Evolutionary conservation across 140 eudicot genomes (phyloP).

Genomic region (Cichorium intybus): DNA sequence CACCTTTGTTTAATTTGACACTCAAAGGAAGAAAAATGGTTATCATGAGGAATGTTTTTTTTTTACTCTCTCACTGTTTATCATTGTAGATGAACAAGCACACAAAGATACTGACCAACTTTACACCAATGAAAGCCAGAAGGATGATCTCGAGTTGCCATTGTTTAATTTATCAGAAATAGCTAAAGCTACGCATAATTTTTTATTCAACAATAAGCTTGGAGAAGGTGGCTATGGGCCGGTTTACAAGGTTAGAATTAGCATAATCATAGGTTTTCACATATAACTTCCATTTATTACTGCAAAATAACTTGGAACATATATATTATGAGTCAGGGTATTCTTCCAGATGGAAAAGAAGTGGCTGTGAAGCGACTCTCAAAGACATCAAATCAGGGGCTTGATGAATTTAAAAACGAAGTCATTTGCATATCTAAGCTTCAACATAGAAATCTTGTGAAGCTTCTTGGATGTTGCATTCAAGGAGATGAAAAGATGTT

Average conservation of each 20-base stretch:
- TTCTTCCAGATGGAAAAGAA: slow-evolving; percentile 41
- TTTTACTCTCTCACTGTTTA: not conserved
- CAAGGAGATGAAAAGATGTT: slow-evolving; percentile 45
- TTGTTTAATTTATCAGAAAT: slow-evolving; percentile 28
- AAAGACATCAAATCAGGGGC: slow-evolving; percentile 45
- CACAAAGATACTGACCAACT: slow-evolving; percentile 38
- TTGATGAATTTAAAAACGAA: slow-evolving; percentile 45
- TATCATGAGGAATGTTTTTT: not conserved
- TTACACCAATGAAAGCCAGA: slow-evolving; percentile 33
- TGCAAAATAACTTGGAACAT: not conserved
- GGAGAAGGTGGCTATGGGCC: slow-evolving; percentile 64
- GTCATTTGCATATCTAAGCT: slow-evolving; percentile 50
- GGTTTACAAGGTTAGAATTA: slow-evolving; percentile 46
- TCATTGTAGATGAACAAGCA: slow-evolving; percentile 27
- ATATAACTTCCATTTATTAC: not conserved
- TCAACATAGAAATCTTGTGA: slow-evolving; percentile 48
- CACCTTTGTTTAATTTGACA: not conserved
- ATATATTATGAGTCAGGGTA: slow-evolving; percentile 35
- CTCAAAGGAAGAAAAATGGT: not conserved
- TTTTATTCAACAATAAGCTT: slow-evolving; percentile 41
- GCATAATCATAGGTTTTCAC: no score
- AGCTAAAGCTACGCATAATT: slow-evolving; percentile 33
- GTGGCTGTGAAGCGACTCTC: slow-evolving; percentile 51
- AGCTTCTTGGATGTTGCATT: slow-evolving; percentile 56
- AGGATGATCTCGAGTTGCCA: slow-evolving; percentile 45